These are phyloP conservation scores for Volvariella volvacea DNA, from an alignment of 1,284 basidiomycete species.

Conservation along the genomic window DNA sequence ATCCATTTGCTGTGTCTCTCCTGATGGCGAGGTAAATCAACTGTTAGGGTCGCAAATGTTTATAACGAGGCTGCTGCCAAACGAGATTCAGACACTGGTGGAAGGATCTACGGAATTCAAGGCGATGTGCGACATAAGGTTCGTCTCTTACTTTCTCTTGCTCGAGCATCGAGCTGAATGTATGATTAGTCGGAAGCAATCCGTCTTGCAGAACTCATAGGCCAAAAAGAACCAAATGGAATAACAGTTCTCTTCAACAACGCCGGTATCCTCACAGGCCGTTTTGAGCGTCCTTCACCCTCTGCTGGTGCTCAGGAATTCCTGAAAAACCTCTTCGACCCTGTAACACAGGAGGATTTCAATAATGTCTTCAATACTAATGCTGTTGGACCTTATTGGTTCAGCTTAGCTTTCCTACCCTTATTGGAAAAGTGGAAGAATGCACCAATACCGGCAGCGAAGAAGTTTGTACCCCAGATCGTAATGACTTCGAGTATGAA, in stretches of 20 bases:
- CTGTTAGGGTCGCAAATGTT: conserved; percentile 22
- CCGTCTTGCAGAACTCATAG: conserved; percentile 36
- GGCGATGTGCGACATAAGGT: conserved; percentile 44
- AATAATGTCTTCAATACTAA: conserved; percentile 33
- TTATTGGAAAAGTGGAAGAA: conserved; percentile 41
- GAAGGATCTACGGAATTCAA: conserved; percentile 34
- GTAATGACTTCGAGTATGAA: conserved; percentile 50
- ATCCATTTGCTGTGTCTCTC: background rate
- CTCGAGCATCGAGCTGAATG: background rate
- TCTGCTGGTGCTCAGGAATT: conserved; percentile 28
- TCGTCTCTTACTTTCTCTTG: background rate
- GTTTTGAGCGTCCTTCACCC: conserved; percentile 21
- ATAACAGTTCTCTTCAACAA: conserved; percentile 37
- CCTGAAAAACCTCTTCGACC: conserved; percentile 32
- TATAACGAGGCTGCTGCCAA: conserved; percentile 34
- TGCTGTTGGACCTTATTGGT: conserved; percentile 42
- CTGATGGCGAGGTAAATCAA: background rate
- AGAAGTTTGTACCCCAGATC: conserved; percentile 40
- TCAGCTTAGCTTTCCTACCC: conserved; percentile 45
- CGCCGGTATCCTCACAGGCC: conserved; percentile 21
- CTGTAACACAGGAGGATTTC: conserved; percentile 31
- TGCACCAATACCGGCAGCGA: conserved; percentile 14
- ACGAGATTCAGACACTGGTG: conserved; percentile 16
- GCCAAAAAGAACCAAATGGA: conserved; percentile 26
- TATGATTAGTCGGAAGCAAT: conserved; percentile 35